Evolutionary conservation across 768 basidiomycete species (phyloP).

Genomic region (Daedaleopsis sinensis): DNA sequence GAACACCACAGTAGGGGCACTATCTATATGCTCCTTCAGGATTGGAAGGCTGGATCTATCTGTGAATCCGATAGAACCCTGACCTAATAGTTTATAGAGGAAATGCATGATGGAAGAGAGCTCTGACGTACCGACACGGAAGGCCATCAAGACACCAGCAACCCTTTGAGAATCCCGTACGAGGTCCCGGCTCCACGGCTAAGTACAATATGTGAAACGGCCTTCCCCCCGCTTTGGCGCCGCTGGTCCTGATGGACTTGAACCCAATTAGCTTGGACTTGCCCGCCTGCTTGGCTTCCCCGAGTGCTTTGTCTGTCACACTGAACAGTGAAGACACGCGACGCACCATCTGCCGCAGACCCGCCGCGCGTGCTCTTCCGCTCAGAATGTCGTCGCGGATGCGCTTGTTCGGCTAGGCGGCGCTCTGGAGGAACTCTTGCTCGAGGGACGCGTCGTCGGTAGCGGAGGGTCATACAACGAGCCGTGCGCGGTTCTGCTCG

Average conservation of each 20-base stretch:
- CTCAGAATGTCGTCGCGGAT: constrained; percentile 81
- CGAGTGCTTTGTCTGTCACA: constrained; percentile 31
- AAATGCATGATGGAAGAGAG: no score
- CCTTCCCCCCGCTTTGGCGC: constrained; percentile 37
- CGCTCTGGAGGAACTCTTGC: constrained; percentile 60
- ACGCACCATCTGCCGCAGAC: constrained; percentile 17
- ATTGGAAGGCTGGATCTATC: no score
- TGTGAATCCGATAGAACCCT: no score
- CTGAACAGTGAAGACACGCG: constrained; percentile 23
- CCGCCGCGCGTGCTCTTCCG: constrained; percentile 64
- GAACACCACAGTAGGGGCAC: no score
- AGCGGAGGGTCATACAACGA: constrained; percentile 41
- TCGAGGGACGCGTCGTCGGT: constrained; percentile 86
- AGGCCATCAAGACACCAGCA: no score
- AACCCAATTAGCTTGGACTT: no score
- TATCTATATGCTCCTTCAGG: no score
- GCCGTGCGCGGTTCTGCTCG: constrained; percentile 79
- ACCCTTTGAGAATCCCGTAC: no score
- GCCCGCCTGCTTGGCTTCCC: constrained; percentile 41
- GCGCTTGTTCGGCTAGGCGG: constrained; percentile 59
- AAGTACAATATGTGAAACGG: no score
- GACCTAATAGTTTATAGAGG: no score
- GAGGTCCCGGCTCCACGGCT: no score
- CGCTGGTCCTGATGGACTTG: constrained; percentile 53
- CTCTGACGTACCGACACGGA: no score